Base-by-base conservation (phyloP, 2,329 filamentous ascomycete genomes). In the Herpotrichia juniperi region DNA sequence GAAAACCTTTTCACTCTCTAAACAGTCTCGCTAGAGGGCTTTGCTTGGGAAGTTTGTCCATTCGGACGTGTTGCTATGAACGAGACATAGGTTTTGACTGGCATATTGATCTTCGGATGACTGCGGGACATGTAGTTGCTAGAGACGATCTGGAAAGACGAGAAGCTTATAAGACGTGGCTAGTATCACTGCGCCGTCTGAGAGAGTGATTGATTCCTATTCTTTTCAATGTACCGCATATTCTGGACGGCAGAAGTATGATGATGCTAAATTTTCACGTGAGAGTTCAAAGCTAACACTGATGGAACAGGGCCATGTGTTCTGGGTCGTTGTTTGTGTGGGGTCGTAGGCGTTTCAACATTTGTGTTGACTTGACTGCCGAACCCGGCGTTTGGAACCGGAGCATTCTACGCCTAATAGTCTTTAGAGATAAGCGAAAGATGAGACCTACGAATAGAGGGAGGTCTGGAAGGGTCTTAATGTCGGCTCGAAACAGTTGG, bases 341-440 rank as follows among this genome's bases (percentile, higher is more conserved):
- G 19, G 10, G 39, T 16, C 21, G 4, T 4, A 4, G n/a, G 24
- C 25, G 40, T 43, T 43, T 43, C 40, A 43, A 31, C 25, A 43
- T 43, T 43, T 43, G 26, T 43, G 24, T 43, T 25, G n/a, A 28
- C 39, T 28, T 7, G 24, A 25, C 21, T 10, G 39, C n/a, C 10
- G n/a, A 42, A 25, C 39, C 21, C 24, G 39, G 39, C 21, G 19
- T 4, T 16, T 42, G 39, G 39, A 25, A 28, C 19, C 17, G 40
- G 40, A 31, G 30, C 24, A 31, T 10, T 30, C 17, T 19, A 19
- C 14, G 40, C 40, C 14, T 43, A 10, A 43, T 43, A 25, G 30
- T 43, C 40, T 25, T 43, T 19, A 16, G 12, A 43, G 40, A 43
- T 43, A 12, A 17, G 40, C 40, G 25, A 43, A 6, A 40, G 19